Base-by-base conservation (phyloP, 768 basidiomycete genomes). In the Mycena sanguinolenta region DNA sequence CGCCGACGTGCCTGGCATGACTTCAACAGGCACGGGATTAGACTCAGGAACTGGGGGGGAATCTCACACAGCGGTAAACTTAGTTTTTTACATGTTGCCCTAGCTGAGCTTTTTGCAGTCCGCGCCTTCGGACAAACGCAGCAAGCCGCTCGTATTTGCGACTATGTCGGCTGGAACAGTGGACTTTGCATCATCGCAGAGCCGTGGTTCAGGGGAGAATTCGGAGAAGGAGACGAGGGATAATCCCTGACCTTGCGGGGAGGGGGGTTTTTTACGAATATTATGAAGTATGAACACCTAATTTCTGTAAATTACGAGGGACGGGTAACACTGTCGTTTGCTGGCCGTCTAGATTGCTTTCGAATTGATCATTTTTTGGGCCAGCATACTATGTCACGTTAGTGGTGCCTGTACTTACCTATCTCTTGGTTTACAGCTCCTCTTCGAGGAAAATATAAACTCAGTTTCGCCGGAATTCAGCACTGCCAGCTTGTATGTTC, bases 101-200 rank as follows among this genome's bases (percentile, higher is more conserved):
- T 19, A 12, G 12, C 38, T 12, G 27, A 19, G 23, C 28, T 42
- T 38, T n/a, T 14, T 10, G 32, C 21, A 65, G 64, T 65, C 64
- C 2, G 57, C 34, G 44, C 63, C 54, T 6, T 58, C 58, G 58
- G 39, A 46, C 28, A 19, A 30, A 8, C 55, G 28, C 34, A 1
- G 36, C 55, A 65, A 50, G 34, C 64, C 64, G 30, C 64, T 65
- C 9, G 16, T 58, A 21, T 65, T 65, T 55, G 12, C 60, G 9
- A 34, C 60, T 21, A 23, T 34, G 2, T 49, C 64, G n/a, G 44
- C 44, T 21, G 44, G 44, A n/a, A n/a, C 44, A 12, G 21, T 46
- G 44, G 44, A 46, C 8, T 46, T n/a, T 7, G 6, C 2, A 39
- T 1, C n/a, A 7, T 8, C 44, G 1, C 44, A n/a, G 21, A 46